Evolutionary conservation across 495 filamentous ascomycete species (phyloP).

Genomic region (Pseudoneurospora amorphoporcata): DNA sequence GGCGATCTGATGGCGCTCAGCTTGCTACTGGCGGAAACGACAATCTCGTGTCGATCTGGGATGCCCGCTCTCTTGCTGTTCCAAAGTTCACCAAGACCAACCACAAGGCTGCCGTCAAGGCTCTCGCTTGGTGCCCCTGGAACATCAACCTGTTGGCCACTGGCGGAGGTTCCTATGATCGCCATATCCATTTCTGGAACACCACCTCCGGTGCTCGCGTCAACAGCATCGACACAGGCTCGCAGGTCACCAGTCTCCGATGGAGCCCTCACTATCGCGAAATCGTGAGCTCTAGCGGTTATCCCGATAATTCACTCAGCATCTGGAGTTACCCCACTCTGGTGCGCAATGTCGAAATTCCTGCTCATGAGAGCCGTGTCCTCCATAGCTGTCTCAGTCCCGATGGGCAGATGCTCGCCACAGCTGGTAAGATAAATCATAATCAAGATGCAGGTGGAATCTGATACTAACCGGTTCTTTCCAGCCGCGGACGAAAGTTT

Average conservation of each 20-base stretch:
- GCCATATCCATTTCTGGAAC: slow-evolving; percentile 99
- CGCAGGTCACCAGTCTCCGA: slow-evolving; percentile 86
- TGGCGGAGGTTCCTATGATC: slow-evolving; percentile 90
- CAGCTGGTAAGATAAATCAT: slow-evolving; percentile 48
- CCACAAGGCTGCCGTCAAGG: slow-evolving; percentile 97
- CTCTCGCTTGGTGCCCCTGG: slow-evolving; percentile 98
- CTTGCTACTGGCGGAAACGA: slow-evolving; percentile 96
- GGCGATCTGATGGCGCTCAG: slow-evolving; percentile 91
- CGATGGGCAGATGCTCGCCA: slow-evolving; percentile 94
- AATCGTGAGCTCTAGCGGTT: slow-evolving; percentile 92
- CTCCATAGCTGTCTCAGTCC: slow-evolving; percentile 91
- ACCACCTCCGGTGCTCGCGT: slow-evolving; percentile 90
- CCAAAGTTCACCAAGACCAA: slow-evolving; percentile 99
- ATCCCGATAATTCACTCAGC: slow-evolving; percentile 96
- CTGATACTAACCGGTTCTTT: slow-evolving; percentile 8
- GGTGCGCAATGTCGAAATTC: slow-evolving; percentile 95
- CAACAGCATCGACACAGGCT: slow-evolving; percentile 98
- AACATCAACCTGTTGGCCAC: slow-evolving; percentile 94
- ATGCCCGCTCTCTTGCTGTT: slow-evolving; percentile 79
- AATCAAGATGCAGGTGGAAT: not conserved
- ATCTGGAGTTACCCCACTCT: slow-evolving; percentile 98
- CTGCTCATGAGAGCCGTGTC: slow-evolving; percentile 95
- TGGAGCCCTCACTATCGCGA: slow-evolving; percentile 97
- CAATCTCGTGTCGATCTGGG: slow-evolving; percentile 98
- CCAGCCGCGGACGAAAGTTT: slow-evolving; percentile 84